Percentiles rank a stretch among this genome's conserved stretches.
These are phyloP conservation scores for Selenicereus undatus DNA, from an alignment of 148 eudicot genomes.

Conservation along the genomic window DNA sequence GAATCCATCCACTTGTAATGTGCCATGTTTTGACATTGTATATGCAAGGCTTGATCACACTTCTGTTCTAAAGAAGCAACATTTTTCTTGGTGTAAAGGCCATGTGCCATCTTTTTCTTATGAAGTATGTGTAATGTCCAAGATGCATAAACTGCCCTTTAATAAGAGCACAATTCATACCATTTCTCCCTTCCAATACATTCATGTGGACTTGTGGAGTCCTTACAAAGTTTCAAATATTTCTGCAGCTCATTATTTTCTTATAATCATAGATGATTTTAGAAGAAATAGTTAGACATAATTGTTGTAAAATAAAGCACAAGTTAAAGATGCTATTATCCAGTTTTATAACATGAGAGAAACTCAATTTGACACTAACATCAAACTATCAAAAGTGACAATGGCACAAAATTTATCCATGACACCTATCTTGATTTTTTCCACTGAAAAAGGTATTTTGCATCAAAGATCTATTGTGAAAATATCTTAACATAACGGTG, in stretches of 20 bases:
- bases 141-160: not conserved
- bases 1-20: too few species aligned
- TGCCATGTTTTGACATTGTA: too few species aligned
- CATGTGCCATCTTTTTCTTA: not conserved
- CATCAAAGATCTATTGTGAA: too few species aligned
- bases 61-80: too few species aligned
- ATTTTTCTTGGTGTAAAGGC: too few species aligned
- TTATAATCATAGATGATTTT: not conserved
- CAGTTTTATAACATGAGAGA: not conserved
- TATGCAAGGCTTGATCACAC: too few species aligned
- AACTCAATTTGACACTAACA: not conserved
- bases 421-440: not conserved
- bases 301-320: not conserved
- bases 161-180: too few species aligned
- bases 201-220: not conserved
- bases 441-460: too few species aligned
- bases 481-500: too few species aligned
- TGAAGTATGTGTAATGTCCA: not conserved
- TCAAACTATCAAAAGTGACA: not conserved
- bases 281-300: not conserved
- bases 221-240: not conserved
- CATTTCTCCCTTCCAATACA: not conserved
- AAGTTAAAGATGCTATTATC: not conserved
- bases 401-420: not conserved
- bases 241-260: not conserved